Base-by-base conservation (phyloP, 768 basidiomycete genomes). In the Russula olivacea region DNA sequence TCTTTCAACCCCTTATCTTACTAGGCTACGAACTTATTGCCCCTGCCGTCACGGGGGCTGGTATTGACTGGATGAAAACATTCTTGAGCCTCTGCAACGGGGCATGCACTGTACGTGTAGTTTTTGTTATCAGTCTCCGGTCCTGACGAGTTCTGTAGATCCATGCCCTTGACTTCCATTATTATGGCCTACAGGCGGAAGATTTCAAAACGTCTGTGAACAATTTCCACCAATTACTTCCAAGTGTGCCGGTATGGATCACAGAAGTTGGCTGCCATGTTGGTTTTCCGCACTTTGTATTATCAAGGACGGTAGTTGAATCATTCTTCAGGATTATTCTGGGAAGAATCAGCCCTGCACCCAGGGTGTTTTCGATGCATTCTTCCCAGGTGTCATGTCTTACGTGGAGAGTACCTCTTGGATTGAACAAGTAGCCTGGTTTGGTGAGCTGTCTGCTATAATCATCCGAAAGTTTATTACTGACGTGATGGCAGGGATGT, bases 231-330 rank as follows among this genome's bases (percentile, higher is more conserved):
- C 63, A 65, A 45, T 36, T 36, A 12, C 74, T 73, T 2, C 85
- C 82, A 69, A 38, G 61, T 17, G 68, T 70, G 60, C 72, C 73
- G 32, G 74, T 91, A 69, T 83, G 80, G 79, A 71, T 87, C 61
- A 88, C 88, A 4, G 91, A 93, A 70, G 85, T 82, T 68, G 89
- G 88, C 64, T 85, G 83, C 75, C 77, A 84, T 76, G 88, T 72
- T 48, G 1, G 66, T 25, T 55, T 36, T 21, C 23, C 41, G 50
- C 4, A 3, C 2, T 19, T 23, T 41, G 4, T 11, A 15, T 48
- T 21, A 11, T 15, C 14, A 4, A n/a, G 19, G 28, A 32, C 32
- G 28, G 23, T 14, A 5, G 3, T 9, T 25, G 9, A 48, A 61
- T 53, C 17, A 68, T 43, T 21, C 32, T 45, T 28, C 61, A 89